Evolutionary conservation across 2,329 filamentous ascomycete genomes (phyloP), one percentile per base, ranked within the genome.

Genomic region (Fusarium sp.): DNA sequence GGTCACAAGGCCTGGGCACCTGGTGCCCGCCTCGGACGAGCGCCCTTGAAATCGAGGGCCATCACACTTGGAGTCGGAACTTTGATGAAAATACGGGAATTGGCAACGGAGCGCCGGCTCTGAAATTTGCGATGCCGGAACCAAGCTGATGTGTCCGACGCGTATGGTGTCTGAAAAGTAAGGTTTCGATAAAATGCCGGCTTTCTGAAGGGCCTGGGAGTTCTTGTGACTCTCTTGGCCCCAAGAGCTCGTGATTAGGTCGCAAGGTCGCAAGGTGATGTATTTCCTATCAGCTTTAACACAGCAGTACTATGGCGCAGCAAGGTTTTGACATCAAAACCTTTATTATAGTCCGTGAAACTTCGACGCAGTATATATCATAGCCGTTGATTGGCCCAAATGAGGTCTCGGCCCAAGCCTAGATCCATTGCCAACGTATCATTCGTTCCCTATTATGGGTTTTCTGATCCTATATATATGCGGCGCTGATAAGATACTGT

Each of bases 131-230:
- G 18, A 26, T 45, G 7, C 7, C 18, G 24, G 33, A n/a, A 20
- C 24, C 30, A 20, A 22, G 48, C 18, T n/a, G 16, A 51, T 26
- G n/a, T 7, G 18, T 22, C n/a, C n/a, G n/a, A 35, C 10, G 18
- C 2, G n/a, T 1, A 51, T 13, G 48, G 48, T 26, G 48, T 35
- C 18, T 35, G 9, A 8, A 6, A 20, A 35, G 5, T 2, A 15
- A 33, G 16, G 4, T 20, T 10, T 12, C 8, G 24, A 8, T 20
- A 12, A 24, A 33, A 18, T 11, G 12, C n/a, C 5, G 10, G 8
- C 12, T 15, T 35, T 2, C 0, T 22, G 2, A 26, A 26, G 1
- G 1, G 16, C 7, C 2, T 7, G 12, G 3, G 31, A 35, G 1
- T 2, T 26, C 1, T 3, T 26, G 15, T 1, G 6, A 26, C 0